Conservation (phyloP, 148 eudicot genomes). For the Spergularia marina region DNA sequence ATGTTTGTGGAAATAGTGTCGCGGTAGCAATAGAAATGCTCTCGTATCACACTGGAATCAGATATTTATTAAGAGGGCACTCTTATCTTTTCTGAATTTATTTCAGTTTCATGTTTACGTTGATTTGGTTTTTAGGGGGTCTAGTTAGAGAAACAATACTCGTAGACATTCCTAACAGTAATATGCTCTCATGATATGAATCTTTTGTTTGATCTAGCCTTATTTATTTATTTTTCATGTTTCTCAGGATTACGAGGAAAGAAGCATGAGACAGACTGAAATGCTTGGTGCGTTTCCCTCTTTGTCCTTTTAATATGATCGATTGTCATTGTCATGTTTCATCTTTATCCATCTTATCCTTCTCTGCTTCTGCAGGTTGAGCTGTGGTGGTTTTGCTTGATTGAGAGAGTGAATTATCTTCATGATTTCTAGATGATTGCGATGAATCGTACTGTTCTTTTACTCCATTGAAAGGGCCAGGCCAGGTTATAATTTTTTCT, state of each 20-base stretch:
- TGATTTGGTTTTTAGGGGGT: not conserved
- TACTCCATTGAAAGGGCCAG: no score
- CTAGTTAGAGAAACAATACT: not conserved
- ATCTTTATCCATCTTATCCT: no score
- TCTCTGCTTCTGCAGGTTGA: no score
- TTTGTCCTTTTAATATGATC: not conserved
- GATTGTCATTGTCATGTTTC: not conserved
- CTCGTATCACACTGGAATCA: no score
- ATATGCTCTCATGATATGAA: not conserved
- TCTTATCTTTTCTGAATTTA: no score
- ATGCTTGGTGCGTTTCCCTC: slow-evolving; percentile 5
- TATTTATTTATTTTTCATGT: not conserved
- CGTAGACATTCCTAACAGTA: not conserved
- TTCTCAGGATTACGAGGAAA: slow-evolving; percentile 71
- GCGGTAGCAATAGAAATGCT: no score
- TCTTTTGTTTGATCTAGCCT: not conserved
- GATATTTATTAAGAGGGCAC: no score
- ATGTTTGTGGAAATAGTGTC: no score
- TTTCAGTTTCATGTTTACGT: not conserved
- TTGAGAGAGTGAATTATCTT: not conserved
- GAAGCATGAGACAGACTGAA: slow-evolving; percentile 53
- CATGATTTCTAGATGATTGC: not conserved
- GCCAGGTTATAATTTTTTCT: no score
- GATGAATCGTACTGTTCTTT: not conserved
- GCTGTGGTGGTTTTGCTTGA: not conserved